Evolutionary conservation across 257 asterid genomes (phyloP), one percentile per base, ranked within the genome.

Genomic region (Echium plantagineum): DNA sequence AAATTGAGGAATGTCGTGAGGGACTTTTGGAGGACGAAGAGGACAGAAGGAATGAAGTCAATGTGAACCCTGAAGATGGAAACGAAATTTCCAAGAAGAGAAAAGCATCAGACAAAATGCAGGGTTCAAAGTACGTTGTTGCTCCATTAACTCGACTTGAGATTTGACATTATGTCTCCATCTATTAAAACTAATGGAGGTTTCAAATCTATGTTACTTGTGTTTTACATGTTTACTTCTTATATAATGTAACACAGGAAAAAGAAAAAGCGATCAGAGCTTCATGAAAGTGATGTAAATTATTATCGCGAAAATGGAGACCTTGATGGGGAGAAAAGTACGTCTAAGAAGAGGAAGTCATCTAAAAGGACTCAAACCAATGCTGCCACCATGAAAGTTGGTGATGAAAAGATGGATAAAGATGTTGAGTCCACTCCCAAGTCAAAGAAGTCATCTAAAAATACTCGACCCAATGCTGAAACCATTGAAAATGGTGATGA

Each of bases 81-180:
- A 71, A 67, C 47, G 73, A 62, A 65, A 77, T 57, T 70, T 69
- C 80, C 21, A 73, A 72, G 69, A 83, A 93, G 74, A 83, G 97
- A 75, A 89, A 89, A 74, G 91, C 86, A 55, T 24, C 70, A 3
- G 93, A 80, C 65, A 77, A 68, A 55, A 83, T 81, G 55, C 73
- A 61, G 31, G 74, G 79, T 66, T 66, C 87, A 62, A 86, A 75
- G 99, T 89, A 83, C 26, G 74, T 54, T 22, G 66, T n/a, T n/a
- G 16, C 52, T 24, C 21, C 7, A 7, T 18, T 21, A 22, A 18
- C 38, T 56, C 1, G 31, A 9, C 22, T 8, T 53, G 12, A 13
- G 24, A 19, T 21, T 53, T 53, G 28, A 53, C 24, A 18, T 53
- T 53, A 18, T 53, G 57, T 4, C 22, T 53, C 26, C 15, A 51